phyloP scores from a whole-genome alignment of 768 basidiomycete species.

The Termitomyces heimii region DNA sequence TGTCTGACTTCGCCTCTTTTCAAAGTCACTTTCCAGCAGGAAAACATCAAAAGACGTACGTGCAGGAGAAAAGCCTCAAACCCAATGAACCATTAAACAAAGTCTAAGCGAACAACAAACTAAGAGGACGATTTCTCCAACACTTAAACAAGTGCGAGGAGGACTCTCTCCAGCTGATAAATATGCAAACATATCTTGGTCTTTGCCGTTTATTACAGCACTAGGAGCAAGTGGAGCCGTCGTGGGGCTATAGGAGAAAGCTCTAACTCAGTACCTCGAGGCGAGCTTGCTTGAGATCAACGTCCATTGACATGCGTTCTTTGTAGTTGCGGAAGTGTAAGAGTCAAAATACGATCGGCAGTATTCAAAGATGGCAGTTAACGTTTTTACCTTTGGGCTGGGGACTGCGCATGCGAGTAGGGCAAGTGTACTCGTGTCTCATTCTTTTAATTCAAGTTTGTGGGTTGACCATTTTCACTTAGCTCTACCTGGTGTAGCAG shows the following conservation, averaged over 20 bases:
- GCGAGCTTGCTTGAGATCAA: not conserved
- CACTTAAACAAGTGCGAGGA: not conserved
- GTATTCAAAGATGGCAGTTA: no score
- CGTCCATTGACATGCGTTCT: not conserved
- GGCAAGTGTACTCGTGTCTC: not conserved
- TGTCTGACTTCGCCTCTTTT: not conserved
- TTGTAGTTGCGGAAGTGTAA: not conserved
- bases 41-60: not conserved
- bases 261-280: constrained; percentile 9
- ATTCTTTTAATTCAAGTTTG: not conserved
- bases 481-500: no score
- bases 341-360: not conserved
- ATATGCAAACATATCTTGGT: not conserved
- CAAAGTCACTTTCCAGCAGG: no score
- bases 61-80: not conserved
- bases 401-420: not conserved
- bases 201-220: not conserved
- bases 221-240: constrained; percentile 2
- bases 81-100: not conserved
- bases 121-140: not conserved
- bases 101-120: not conserved
- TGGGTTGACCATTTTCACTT: not conserved
- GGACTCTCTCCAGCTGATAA: not conserved
- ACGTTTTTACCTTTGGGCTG: not conserved
- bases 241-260: constrained; percentile 9